Conservation (phyloP, 208 protist genomes). For the Acanthamoeba royreba region DNA sequence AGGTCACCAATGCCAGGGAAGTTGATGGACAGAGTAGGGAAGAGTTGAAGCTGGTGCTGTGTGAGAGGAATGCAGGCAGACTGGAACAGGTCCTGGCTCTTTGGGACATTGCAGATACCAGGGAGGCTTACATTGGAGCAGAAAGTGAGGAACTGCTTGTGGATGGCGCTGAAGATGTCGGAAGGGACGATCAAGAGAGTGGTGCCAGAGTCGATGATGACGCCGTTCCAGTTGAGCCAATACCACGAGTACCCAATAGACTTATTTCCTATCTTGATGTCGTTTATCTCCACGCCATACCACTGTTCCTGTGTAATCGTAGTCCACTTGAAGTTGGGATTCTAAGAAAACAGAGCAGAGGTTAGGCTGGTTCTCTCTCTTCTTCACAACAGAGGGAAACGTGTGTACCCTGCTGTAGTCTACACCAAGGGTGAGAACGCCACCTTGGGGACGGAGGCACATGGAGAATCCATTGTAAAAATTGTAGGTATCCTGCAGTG, state of each 20-base stretch:
- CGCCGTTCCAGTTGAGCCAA: neutral
- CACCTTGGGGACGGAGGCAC: neutral
- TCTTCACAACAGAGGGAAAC: too few species aligned
- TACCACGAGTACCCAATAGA: neutral
- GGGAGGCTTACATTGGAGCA: neutral
- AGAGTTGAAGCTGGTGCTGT: neutral
- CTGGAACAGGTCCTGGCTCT: neutral
- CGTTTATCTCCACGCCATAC: constrained; percentile 10
- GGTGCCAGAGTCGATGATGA: constrained; percentile 23
- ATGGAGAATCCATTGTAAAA: constrained; percentile 1
- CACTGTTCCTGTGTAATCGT: neutral
- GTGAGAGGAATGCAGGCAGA: neutral
- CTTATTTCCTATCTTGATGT: neutral
- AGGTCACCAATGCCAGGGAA: neutral
- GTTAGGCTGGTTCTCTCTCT: too few species aligned
- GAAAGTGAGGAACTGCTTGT: neutral
- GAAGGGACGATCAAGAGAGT: neutral
- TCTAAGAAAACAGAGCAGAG: neutral
- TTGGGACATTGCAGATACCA: neutral
- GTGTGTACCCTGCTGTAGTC: neutral
- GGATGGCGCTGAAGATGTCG: neutral
- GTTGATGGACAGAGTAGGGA: neutral
- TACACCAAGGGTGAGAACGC: neutral
- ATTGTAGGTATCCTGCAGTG: neutral
- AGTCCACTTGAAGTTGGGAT: constrained; percentile 1